phyloP scores from a whole-genome alignment of 176 grass and related monocot species.

The Saccharum officinarum region DNA sequence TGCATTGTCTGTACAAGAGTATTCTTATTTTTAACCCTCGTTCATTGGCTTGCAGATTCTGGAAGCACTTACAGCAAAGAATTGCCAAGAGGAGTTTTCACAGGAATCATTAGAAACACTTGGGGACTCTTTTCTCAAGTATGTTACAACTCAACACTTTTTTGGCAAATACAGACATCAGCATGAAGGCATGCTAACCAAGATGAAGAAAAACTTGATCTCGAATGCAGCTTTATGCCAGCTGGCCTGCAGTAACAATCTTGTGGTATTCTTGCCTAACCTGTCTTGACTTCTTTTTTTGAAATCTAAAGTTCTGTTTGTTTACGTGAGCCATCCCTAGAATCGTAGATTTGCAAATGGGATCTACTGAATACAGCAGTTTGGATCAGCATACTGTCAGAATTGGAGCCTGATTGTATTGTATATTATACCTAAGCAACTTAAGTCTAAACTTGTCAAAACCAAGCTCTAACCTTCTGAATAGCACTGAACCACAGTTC shows the following conservation, averaged over 20 bases:
- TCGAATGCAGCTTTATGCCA: constrained; percentile 70
- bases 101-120: constrained; percentile 90
- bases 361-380: background rate
- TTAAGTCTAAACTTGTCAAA: background rate
- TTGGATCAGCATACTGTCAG: background rate
- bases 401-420: background rate
- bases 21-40: constrained; percentile 7
- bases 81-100: constrained; percentile 68
- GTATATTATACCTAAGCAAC: background rate
- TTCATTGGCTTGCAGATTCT: constrained; percentile 50
- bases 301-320: background rate
- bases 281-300: background rate
- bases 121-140: constrained; percentile 88
- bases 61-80: constrained; percentile 77
- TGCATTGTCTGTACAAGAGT: constrained; percentile 2
- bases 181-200: constrained; percentile 77
- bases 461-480: background rate
- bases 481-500: background rate
- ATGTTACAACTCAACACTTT: constrained; percentile 62
- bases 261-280: constrained; percentile 45
- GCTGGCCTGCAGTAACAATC: constrained; percentile 53
- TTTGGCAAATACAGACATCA: constrained; percentile 59
- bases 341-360: background rate
- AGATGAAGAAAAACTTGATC: constrained; percentile 72
- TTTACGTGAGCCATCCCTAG: background rate